Conservation (phyloP, 805 yeast species). For the Priceomyces melissophilus region DNA sequence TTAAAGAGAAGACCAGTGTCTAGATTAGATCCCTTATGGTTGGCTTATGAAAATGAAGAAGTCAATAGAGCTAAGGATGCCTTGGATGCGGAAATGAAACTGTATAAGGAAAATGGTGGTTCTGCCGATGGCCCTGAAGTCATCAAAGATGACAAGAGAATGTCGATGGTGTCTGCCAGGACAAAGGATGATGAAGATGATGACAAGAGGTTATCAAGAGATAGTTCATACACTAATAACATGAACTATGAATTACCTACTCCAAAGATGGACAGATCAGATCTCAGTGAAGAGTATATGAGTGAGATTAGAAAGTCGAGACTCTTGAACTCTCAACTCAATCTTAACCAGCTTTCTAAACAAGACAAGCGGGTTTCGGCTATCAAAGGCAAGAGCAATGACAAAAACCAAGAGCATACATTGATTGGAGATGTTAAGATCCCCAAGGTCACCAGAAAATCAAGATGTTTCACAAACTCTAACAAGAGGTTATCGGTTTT, state of each 20-base stretch:
- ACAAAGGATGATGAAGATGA: slow-evolving; percentile 1
- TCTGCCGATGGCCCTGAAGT: not conserved
- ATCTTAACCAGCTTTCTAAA: slow-evolving; percentile 9
- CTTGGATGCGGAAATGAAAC: slow-evolving; percentile 31
- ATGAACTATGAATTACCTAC: slow-evolving; percentile 33
- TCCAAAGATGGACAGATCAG: slow-evolving; percentile 30
- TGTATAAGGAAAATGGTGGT: slow-evolving; percentile 9
- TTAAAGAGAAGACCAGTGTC: slow-evolving; percentile 56
- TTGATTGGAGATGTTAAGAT: slow-evolving; percentile 59
- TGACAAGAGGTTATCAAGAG: slow-evolving; percentile 17
- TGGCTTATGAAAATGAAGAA: slow-evolving; percentile 47
- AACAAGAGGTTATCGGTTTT: slow-evolving; percentile 70
- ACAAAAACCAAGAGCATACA: slow-evolving; percentile 40
- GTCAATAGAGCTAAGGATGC: slow-evolving; percentile 42
- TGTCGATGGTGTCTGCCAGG: slow-evolving; percentile 32
- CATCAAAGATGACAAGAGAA: slow-evolving; percentile 21
- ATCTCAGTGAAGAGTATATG: slow-evolving; percentile 43
- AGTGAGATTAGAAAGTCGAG: slow-evolving; percentile 43
- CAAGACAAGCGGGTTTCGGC: slow-evolving; percentile 12
- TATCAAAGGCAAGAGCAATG: slow-evolving; percentile 9
- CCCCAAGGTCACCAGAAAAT: slow-evolving; percentile 69
- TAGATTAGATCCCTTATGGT: slow-evolving; percentile 54
- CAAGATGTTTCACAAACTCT: slow-evolving; percentile 57
- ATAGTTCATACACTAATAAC: slow-evolving; percentile 14
- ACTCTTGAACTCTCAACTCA: slow-evolving; percentile 41